Percentiles rank a stretch among this genome's conserved stretches.
Evolutionary conservation across 2,329 filamentous ascomycete species (phyloP).

Genomic region (Dothideomycetidae sp.): DNA sequence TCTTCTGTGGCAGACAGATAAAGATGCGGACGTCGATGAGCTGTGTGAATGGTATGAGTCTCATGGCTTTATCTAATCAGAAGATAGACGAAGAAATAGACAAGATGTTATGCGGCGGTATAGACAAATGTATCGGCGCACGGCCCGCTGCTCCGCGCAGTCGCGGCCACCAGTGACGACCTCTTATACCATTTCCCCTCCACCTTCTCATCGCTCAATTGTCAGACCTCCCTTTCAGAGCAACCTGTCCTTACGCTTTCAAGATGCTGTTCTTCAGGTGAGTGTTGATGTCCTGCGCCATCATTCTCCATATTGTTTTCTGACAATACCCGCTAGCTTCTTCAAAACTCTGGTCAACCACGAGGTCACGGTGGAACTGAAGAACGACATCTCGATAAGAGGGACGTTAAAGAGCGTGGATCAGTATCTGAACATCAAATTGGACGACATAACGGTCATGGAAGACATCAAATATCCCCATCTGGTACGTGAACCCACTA

Average conservation of each 20-base stretch:
- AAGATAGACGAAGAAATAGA: background rate
- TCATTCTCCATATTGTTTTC: background rate
- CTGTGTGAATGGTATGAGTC: slow-evolving; percentile 1
- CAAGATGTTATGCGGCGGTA: background rate
- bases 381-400: slow-evolving; percentile 96
- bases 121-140: background rate
- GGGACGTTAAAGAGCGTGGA: slow-evolving; percentile 94
- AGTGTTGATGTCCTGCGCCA: slow-evolving; percentile 1
- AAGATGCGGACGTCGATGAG: slow-evolving; percentile 3
- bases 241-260: background rate
- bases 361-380: slow-evolving; percentile 94
- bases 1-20: background rate
- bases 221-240: background rate
- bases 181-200: background rate
- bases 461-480: slow-evolving; percentile 94
- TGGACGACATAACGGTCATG: slow-evolving; percentile 85
- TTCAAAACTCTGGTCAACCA: slow-evolving; percentile 98
- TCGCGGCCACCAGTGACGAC: background rate
- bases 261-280: slow-evolving; percentile 24
- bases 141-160: background rate
- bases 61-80: background rate
- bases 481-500: slow-evolving; percentile 58
- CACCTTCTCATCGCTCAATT: background rate
- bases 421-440: slow-evolving; percentile 98
- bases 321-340: slow-evolving; percentile 52